Conservation (phyloP, 306 rosid genomes). For the Quercus robur region DNA sequence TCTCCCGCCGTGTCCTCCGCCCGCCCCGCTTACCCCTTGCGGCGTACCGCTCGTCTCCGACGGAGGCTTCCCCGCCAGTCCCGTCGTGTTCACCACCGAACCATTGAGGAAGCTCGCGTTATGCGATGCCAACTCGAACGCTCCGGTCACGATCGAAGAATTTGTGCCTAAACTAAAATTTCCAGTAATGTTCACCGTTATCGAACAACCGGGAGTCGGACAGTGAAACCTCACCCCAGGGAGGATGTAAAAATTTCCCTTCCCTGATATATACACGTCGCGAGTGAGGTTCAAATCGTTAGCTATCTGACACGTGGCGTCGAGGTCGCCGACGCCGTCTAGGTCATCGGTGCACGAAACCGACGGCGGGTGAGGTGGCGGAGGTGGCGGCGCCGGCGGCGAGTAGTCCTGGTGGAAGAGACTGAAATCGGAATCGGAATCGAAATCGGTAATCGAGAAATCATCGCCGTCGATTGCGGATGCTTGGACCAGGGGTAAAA, state of each 20-base stretch:
- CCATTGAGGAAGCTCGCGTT: constrained; percentile 69
- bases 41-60: constrained; percentile 98
- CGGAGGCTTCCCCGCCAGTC: constrained; percentile 83
- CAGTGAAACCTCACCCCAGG: constrained; percentile 89
- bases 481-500: constrained; percentile 21
- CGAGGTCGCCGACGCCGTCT: constrained; percentile 82
- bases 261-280: constrained; percentile 93
- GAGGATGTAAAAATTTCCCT: constrained; percentile 88
- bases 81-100: constrained; percentile 78
- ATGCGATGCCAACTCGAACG: constrained; percentile 62
- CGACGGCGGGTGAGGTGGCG: constrained; percentile 95
- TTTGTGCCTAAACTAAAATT: constrained; percentile 74
- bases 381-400: constrained; percentile 98
- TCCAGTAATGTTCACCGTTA: constrained; percentile 83
- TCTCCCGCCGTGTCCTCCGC: constrained; percentile 98
- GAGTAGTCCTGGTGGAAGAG: constrained; percentile 91
- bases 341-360: constrained; percentile 88
- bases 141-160: constrained; percentile 78
- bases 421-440: constrained; percentile 57
- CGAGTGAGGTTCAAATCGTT: constrained; percentile 79
- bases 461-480: constrained; percentile 41
- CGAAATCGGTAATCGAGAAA: constrained; percentile 45
- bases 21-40: constrained; percentile 75
- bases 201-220: constrained; percentile 61
- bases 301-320: constrained; percentile 81